These are phyloP conservation scores for Zymoseptoria pseudotritici DNA, from an alignment of 2,329 filamentous ascomycete species.

Conservation along the genomic window DNA sequence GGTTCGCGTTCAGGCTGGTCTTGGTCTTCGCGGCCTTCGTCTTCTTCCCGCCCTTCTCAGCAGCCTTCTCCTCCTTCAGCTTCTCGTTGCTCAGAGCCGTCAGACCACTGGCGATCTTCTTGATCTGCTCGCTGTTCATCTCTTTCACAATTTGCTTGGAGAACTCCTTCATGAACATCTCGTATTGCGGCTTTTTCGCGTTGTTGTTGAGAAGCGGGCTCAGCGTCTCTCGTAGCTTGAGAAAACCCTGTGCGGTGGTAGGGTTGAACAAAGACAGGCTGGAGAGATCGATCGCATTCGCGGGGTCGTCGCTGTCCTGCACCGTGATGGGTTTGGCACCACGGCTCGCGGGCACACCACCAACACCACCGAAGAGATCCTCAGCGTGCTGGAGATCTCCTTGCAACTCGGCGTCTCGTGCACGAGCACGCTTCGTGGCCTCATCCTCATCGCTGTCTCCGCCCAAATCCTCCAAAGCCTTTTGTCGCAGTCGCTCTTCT, in stretches of 20 bases:
- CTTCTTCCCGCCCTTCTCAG: constrained; percentile 94
- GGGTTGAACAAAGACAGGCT: constrained; percentile 82
- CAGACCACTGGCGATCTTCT: constrained; percentile 82
- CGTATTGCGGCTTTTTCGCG: constrained; percentile 82
- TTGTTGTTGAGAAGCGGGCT: constrained; percentile 67
- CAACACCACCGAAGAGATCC: constrained; percentile 76
- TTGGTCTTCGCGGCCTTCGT: constrained; percentile 94
- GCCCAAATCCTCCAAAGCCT: constrained; percentile 49
- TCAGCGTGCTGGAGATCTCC: constrained; percentile 82
- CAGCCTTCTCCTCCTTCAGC: constrained; percentile 95
- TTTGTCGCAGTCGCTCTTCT: constrained; percentile 49
- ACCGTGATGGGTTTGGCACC: constrained; percentile 60
- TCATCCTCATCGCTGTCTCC: constrained; percentile 62
- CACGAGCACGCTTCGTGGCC: constrained; percentile 63
- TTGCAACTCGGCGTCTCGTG: constrained; percentile 75
- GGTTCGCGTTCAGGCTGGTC: constrained; percentile 64
- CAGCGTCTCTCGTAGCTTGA: constrained; percentile 68
- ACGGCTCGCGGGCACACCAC: constrained; percentile 64
- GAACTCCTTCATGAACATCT: constrained; percentile 85
- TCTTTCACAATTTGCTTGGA: constrained; percentile 80
- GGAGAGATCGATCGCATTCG: constrained; percentile 71
- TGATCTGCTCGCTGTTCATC: constrained; percentile 85
- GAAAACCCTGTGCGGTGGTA: constrained; percentile 77
- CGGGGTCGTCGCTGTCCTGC: constrained; percentile 57
- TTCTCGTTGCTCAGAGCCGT: constrained; percentile 95